Conservation (phyloP, 306 rosid species). For the Neltuma alba region DNA sequence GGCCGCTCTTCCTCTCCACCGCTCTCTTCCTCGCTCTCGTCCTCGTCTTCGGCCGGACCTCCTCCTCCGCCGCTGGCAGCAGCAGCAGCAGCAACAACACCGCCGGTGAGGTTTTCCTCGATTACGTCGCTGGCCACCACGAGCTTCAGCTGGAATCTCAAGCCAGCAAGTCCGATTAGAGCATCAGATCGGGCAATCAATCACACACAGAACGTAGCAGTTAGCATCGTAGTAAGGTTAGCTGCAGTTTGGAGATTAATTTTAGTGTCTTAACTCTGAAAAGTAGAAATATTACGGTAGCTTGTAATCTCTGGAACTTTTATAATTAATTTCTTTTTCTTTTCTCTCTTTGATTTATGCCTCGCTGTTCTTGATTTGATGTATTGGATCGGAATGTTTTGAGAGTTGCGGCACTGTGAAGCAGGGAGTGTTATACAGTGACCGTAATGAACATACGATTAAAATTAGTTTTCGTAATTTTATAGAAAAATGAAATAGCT, state of each 20-base stretch:
- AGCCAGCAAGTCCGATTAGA: constrained; percentile 49
- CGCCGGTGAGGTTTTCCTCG: constrained; percentile 71
- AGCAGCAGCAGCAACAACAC: constrained; percentile 5
- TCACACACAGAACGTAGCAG: not conserved
- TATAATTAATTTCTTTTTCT: not conserved
- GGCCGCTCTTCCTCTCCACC: constrained; percentile 93
- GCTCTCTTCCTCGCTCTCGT: constrained; percentile 76
- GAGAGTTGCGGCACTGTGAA: not conserved
- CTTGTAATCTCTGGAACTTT: not conserved
- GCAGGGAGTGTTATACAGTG: not conserved
- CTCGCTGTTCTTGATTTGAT: not conserved
- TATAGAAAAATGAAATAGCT: too few relatives aligned
- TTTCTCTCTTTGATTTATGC: not conserved
- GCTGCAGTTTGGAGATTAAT: not conserved
- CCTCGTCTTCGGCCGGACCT: constrained; percentile 58
- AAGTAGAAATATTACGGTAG: not conserved
- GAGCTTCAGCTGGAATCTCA: constrained; percentile 45
- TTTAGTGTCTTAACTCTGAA: not conserved
- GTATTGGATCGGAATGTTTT: not conserved
- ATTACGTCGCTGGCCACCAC: constrained; percentile 75
- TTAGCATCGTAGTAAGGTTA: constrained; percentile 17
- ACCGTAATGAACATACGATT: too few relatives aligned
- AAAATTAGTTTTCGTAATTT: too few relatives aligned
- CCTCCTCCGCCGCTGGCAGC: constrained; percentile 40
- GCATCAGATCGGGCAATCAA: not conserved